Conservation (phyloP, 768 basidiomycete genomes). For the Wakefieldia striispora region DNA sequence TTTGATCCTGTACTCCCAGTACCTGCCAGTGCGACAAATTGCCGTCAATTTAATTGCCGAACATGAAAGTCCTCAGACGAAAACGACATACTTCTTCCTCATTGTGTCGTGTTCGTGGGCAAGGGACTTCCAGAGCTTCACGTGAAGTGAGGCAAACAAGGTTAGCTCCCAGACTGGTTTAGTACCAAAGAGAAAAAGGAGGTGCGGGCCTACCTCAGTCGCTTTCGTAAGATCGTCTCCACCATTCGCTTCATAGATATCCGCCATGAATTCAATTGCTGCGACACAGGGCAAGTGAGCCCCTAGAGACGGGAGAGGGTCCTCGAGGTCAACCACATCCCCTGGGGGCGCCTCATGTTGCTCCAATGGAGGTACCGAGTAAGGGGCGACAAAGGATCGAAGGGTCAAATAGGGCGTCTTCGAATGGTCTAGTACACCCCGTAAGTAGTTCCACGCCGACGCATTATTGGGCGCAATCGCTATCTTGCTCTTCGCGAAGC, state of each 20-base stretch:
- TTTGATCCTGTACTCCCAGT: constrained; percentile 74
- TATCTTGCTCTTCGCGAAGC: constrained; percentile 82
- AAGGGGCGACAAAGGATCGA: constrained; percentile 61
- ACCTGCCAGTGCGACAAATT: constrained; percentile 47
- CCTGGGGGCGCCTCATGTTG: constrained; percentile 29
- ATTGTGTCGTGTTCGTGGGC: constrained; percentile 71
- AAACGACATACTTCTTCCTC: constrained; percentile 62
- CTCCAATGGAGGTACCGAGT: constrained; percentile 42
- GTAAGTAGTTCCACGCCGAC: constrained; percentile 96
- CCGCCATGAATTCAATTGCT: constrained; percentile 86
- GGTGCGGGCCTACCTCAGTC: constrained; percentile 39
- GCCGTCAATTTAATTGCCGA: constrained; percentile 27
- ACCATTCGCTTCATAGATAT: constrained; percentile 62
- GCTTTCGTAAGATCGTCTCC: constrained; percentile 47
- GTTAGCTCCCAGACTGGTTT: constrained; percentile 3
- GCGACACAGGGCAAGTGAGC: constrained; percentile 75
- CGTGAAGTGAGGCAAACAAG: constrained; percentile 7
- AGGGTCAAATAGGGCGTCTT: constrained; percentile 55
- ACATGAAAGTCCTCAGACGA: constrained; percentile 4
- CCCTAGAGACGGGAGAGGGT: constrained; percentile 59
- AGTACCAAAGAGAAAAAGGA: not conserved
- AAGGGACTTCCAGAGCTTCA: constrained; percentile 68
- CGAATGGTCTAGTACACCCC: constrained; percentile 72
- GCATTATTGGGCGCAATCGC: constrained; percentile 88
- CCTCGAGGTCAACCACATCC: constrained; percentile 67